These are phyloP conservation scores for Alternaria dauci DNA, from an alignment of 2,329 filamentous ascomycete species.

Conservation along the genomic window DNA sequence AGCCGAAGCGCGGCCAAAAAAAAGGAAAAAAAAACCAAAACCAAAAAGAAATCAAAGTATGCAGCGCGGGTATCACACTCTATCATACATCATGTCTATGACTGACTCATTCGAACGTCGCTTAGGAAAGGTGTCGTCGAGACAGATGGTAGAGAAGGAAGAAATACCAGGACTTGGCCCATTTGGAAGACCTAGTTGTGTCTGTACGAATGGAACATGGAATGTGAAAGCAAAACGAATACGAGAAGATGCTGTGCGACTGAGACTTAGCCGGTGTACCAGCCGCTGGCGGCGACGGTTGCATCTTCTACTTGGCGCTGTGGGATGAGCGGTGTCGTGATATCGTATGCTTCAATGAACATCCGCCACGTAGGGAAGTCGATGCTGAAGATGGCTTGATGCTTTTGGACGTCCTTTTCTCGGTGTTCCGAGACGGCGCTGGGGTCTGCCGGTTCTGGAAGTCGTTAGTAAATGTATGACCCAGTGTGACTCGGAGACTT, in stretches of 20 bases:
- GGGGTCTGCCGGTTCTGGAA: conserved; percentile 55
- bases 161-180: not conserved
- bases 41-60: not conserved
- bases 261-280: conserved; percentile 29
- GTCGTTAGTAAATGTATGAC: conserved; percentile 5
- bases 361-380: conserved; percentile 86
- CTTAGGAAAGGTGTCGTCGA: not conserved
- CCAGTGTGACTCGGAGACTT: conserved; percentile 52
- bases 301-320: conserved; percentile 64
- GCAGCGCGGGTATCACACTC: not conserved
- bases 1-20: not conserved
- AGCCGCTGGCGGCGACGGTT: conserved; percentile 33
- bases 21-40: not conserved
- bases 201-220: not conserved
- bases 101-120: not conserved
- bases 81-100: not conserved
- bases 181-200: not conserved
- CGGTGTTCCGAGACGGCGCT: conserved; percentile 63
- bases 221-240: not conserved
- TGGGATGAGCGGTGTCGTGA: conserved; percentile 83
- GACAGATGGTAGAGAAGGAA: not conserved
- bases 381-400: conserved; percentile 88
- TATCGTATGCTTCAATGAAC: conserved; percentile 77
- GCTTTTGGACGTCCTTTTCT: conserved; percentile 62
- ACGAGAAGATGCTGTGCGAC: not conserved